Base-by-base conservation (phyloP, 2,329 filamentous ascomycete genomes). In the Scedosporium aurantiacum region DNA sequence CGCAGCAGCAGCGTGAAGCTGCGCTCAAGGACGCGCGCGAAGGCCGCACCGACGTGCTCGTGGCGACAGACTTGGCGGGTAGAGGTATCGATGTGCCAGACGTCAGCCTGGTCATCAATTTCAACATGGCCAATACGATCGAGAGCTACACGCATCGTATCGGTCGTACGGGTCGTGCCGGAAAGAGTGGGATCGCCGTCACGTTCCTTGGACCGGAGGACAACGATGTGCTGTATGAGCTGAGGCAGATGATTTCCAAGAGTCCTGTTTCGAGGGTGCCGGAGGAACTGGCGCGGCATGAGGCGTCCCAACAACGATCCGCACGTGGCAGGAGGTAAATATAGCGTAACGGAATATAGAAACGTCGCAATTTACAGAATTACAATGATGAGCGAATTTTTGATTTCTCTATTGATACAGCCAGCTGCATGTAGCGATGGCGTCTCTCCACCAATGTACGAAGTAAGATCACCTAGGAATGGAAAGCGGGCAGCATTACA, bases 11-110 rank as follows among this genome's bases (percentile, higher is more conserved):
- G 82, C 87, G 94, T 81, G 94, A 99, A 75, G 90, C 91, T 1
- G 93, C 94, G 0, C 82, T 99, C 32, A 86, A 85, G 14, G 89
- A 89, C n/a, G 82, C 99, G 27, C 89, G 92, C 41, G 85, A 85
- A 52, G 91, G 91, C 40, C 78, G 83, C 58, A 90, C 89, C 0
- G 88, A 96, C 64, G 90, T 99, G 0, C 83, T 99, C 43, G 94
- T 99, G 60, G 94, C 94, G 0, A 99, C 94, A 1, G 94, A 99
- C 76, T 79, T 99, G 62, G 94, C 94, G 1, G 94, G 93, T 65
- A 86, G 94, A 79, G 94, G 94, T 90, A 97, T 99, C 73, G 94
- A 99, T 75, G 92, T 99, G 3, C 86, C 89, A 0, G 94, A 97
- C 70, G 94, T 99, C 47, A 90, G 85, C 64, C 82, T 99, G 63